Conservation (phyloP, 2,329 filamentous ascomycete genomes). For the Hymenoscyphus linearis region DNA sequence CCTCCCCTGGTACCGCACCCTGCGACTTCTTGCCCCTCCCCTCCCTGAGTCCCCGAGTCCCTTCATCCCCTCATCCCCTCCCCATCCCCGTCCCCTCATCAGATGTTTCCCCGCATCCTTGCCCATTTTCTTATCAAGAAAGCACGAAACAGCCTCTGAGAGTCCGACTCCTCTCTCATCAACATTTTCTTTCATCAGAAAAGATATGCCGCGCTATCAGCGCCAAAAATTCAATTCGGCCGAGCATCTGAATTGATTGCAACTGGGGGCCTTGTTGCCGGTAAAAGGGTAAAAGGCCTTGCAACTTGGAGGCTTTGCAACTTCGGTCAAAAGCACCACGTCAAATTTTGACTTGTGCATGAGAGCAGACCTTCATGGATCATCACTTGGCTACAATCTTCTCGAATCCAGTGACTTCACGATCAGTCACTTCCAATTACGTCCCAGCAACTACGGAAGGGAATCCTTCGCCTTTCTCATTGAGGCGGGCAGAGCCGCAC, state of each 20-base stretch:
- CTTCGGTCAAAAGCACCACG: neutral
- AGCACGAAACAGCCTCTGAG: neutral
- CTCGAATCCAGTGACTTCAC: neutral
- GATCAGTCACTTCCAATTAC: neutral
- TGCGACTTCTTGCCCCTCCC: neutral
- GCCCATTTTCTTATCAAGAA: neutral
- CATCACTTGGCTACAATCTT: neutral
- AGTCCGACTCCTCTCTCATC: neutral
- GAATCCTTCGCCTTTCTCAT: constrained; percentile 7
- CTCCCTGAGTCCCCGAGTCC: neutral
- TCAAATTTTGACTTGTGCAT: neutral
- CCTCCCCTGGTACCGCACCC: neutral
- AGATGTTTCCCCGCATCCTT: neutral
- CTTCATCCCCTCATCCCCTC: neutral
- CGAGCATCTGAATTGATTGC: neutral
- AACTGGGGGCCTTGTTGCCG: neutral
- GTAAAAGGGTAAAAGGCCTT: neutral
- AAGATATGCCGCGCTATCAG: neutral
- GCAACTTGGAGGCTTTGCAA: too few species aligned
- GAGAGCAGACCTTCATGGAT: neutral
- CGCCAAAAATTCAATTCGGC: neutral
- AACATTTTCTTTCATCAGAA: neutral
- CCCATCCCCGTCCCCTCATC: too few species aligned
- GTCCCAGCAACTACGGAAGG: too few species aligned
- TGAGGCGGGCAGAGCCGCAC: constrained; percentile 17